Percentiles rank a stretch among this genome's conserved stretches.
Conservation (phyloP, 345 rosid species). For the Odontarrhena argentea region DNA sequence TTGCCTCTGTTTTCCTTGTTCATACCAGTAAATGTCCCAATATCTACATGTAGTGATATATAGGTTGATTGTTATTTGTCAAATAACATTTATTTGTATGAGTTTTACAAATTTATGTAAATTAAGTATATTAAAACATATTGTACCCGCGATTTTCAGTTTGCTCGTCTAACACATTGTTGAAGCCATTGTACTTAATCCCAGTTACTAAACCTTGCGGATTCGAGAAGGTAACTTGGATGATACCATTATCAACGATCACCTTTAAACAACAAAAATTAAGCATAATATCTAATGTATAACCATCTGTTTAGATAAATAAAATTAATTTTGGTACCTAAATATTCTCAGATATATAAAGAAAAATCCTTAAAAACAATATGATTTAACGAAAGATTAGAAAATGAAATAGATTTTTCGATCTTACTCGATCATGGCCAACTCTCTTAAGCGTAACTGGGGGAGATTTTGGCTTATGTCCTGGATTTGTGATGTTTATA, state of each 20-base stretch:
- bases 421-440: slow-evolving; percentile 34
- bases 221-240: slow-evolving; percentile 56
- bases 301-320: too few relatives aligned
- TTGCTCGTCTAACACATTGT: slow-evolving; percentile 53
- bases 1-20: slow-evolving; percentile 42
- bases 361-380: too few relatives aligned
- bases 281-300: neutral
- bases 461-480: neutral
- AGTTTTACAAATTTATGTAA: neutral
- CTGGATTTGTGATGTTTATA: slow-evolving; percentile 2
- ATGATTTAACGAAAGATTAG: slow-evolving; percentile 10
- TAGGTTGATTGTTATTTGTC: too few relatives aligned
- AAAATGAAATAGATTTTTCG: slow-evolving; percentile 2
- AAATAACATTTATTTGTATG: too few relatives aligned
- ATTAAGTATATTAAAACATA: neutral
- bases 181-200: slow-evolving; percentile 64
- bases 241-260: slow-evolving; percentile 66
- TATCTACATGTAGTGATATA: slow-evolving; percentile 45
- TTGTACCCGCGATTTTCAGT: slow-evolving; percentile 60
- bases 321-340: neutral
- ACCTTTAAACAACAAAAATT: slow-evolving; percentile 52
- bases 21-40: slow-evolving; percentile 84
- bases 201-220: slow-evolving; percentile 66
- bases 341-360: too few relatives aligned
- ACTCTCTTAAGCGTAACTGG: slow-evolving; percentile 20